These are phyloP conservation scores for Datura wrightii DNA, from an alignment of 257 asterid species.

Conservation along the genomic window DNA sequence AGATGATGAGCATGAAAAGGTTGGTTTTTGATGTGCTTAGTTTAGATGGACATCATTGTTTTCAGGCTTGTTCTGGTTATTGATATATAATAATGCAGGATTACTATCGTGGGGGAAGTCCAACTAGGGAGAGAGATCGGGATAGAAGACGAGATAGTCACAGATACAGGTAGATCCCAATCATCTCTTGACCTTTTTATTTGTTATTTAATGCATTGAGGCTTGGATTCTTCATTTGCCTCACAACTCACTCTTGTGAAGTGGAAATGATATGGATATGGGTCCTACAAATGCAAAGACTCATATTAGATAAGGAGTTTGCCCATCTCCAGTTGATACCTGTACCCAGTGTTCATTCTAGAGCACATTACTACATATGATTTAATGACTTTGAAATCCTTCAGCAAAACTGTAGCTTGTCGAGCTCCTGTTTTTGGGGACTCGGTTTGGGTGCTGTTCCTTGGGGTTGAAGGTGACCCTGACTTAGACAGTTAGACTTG, in stretches of 20 bases:
- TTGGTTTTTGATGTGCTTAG: slow-evolving; percentile 35
- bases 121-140: slow-evolving; percentile 85
- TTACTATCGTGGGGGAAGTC: slow-evolving; percentile 72
- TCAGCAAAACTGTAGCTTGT: background rate
- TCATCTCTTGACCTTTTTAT: background rate
- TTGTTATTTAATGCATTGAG: background rate
- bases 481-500: background rate
- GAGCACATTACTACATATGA: background rate
- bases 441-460: background rate
- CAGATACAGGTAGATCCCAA: slow-evolving; percentile 65
- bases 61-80: slow-evolving; percentile 28
- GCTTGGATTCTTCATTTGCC: slow-evolving; percentile 10
- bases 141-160: slow-evolving; percentile 86
- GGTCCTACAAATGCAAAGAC: background rate
- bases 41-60: background rate
- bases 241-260: background rate
- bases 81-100: slow-evolving; percentile 55
- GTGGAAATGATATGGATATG: slow-evolving; percentile 9
- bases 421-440: background rate
- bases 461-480: background rate
- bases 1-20: slow-evolving; percentile 72
- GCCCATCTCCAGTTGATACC: background rate
- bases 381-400: background rate
- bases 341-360: background rate
- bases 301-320: background rate